phyloP scores from a whole-genome alignment of 1,284 basidiomycete species.

The Rhodotorula sp. region DNA sequence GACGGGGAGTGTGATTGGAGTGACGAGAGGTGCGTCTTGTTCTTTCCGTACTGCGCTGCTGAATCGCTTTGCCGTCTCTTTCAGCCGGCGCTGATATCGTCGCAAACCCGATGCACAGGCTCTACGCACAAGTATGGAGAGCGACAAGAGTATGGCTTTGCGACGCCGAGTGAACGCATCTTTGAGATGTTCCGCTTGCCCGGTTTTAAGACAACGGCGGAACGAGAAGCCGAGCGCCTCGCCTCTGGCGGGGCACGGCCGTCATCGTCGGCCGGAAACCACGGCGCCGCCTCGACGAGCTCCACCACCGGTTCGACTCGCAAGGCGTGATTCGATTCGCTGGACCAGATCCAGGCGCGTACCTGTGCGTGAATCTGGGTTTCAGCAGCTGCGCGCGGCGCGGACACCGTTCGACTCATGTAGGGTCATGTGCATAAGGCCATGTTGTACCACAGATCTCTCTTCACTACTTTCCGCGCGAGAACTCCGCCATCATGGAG shows the following conservation, averaged over 20 bases:
- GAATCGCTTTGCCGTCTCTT: no score
- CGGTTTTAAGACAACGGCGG: constrained; percentile 19
- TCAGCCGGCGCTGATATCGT: background rate
- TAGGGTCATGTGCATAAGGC: no score
- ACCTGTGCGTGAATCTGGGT: no score
- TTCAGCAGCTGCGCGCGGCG: no score
- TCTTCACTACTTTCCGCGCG: no score
- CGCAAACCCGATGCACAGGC: constrained; percentile 15
- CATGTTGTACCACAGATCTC: no score
- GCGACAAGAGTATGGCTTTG: constrained; percentile 61
- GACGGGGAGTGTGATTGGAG: constrained; percentile 65
- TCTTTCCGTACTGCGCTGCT: background rate
- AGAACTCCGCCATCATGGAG: no score
- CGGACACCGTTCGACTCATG: no score
- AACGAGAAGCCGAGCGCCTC: constrained; percentile 9
- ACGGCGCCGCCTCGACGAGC: no score
- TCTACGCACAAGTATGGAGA: constrained; percentile 31
- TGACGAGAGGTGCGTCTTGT: constrained; percentile 58
- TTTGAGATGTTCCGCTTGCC: constrained; percentile 53
- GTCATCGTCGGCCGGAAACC: no score
- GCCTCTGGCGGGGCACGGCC: background rate
- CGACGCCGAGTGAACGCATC: constrained; percentile 65
- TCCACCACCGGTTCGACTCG: background rate
- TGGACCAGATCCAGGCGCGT: no score
- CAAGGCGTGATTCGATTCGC: no score